These are phyloP conservation scores for Cardamine occulta DNA, from an alignment of 345 rosid genomes.

Conservation along the genomic window DNA sequence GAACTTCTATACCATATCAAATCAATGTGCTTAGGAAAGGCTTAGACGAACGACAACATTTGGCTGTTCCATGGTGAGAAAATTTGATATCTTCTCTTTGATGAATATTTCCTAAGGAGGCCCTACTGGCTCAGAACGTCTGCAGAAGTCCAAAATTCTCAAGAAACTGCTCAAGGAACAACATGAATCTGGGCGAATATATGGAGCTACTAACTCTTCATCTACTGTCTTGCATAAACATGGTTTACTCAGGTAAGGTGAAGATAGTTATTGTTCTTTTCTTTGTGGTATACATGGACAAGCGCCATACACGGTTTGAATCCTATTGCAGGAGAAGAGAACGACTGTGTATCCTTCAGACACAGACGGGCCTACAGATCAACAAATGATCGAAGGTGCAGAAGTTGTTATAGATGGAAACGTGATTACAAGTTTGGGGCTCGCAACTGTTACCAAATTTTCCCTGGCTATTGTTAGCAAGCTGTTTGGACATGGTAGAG, in stretches of 20 bases:
- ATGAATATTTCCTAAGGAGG: constrained; percentile 63
- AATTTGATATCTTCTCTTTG: constrained; percentile 7
- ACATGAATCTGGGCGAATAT: constrained; percentile 60
- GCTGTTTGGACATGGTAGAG: constrained; percentile 82
- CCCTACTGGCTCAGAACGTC: constrained; percentile 56
- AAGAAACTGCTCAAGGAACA: constrained; percentile 86
- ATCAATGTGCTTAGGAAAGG: not conserved
- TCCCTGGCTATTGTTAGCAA: constrained; percentile 75
- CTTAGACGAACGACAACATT: not conserved
- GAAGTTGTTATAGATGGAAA: constrained; percentile 85
- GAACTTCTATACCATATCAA: not conserved
- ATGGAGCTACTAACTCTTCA: constrained; percentile 80
- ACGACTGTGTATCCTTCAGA: constrained; percentile 60
- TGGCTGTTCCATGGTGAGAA: constrained; percentile 25
- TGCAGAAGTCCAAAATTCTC: constrained; percentile 71
- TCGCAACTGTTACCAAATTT: constrained; percentile 63
- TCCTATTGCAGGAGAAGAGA: constrained; percentile 60
- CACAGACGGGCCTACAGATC: constrained; percentile 38
- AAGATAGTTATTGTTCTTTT: not conserved
- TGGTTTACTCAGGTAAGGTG: constrained; percentile 69
- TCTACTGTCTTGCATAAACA: constrained; percentile 57
- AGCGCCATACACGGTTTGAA: constrained; percentile 11
- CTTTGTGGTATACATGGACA: constrained; percentile 10
- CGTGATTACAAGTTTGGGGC: constrained; percentile 81
- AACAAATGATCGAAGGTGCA: constrained; percentile 51